These are phyloP conservation scores for Pistacia integerrima DNA, from an alignment of 345 rosid genomes.

Conservation along the genomic window DNA sequence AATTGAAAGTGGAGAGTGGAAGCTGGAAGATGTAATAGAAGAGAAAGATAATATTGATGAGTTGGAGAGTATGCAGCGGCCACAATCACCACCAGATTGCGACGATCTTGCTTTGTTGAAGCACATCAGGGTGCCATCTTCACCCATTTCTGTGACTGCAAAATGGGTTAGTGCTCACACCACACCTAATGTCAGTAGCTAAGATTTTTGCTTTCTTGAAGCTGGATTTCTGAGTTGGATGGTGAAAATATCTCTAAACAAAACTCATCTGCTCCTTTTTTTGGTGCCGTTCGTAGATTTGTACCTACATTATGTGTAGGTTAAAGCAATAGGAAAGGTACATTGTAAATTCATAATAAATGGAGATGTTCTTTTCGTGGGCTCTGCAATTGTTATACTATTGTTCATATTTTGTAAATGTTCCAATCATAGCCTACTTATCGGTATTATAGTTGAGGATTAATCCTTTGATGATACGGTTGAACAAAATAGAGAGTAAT, in stretches of 20 bases:
- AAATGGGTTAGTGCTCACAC: slow-evolving; percentile 52
- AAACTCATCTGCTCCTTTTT: not conserved
- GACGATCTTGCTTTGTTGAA: slow-evolving; percentile 38
- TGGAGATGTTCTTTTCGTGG: not conserved
- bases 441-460: no score
- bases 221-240: not conserved
- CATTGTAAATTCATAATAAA: not conserved
- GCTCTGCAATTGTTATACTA: no score
- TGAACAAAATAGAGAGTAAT: no score
- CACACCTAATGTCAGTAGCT: slow-evolving; percentile 42
- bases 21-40: slow-evolving; percentile 11
- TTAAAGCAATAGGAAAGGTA: not conserved
- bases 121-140: slow-evolving; percentile 34
- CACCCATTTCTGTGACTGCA: slow-evolving; percentile 59
- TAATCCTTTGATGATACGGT: no score
- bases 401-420: no score
- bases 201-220: not conserved
- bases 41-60: slow-evolving; percentile 9
- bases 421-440: no score
- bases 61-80: slow-evolving; percentile 18
- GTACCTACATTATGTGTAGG: not conserved
- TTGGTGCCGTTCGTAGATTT: not conserved
- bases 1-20: slow-evolving; percentile 33
- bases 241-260: no score
- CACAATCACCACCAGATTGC: slow-evolving; percentile 42